phyloP scores from a whole-genome alignment of 2,329 filamentous ascomycete genomes.

The Penicillium psychrosexuale region DNA sequence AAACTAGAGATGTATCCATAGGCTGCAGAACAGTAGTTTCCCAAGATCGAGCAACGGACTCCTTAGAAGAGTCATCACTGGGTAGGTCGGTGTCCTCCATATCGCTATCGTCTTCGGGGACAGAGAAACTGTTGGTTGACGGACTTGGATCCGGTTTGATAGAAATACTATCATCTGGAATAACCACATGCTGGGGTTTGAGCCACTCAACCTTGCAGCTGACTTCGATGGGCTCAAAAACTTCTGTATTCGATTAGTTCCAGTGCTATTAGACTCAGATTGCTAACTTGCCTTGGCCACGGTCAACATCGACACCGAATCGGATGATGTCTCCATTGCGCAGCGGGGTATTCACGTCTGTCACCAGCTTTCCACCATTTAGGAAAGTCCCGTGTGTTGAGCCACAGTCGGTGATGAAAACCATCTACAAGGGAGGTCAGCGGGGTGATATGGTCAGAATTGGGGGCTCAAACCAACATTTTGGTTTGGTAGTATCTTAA shows the following conservation, averaged over 20 bases:
- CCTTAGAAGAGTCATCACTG: conserved; percentile 3
- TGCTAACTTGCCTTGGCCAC: conserved; percentile 42
- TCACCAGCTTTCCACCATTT: conserved; percentile 46
- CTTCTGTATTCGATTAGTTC: conserved; percentile 18
- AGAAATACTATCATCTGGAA: background rate
- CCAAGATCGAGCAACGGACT: background rate
- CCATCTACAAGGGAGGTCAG: conserved; percentile 29
- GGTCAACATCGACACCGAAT: conserved; percentile 52
- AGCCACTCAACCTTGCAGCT: conserved; percentile 32
- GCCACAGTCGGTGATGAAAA: conserved; percentile 54
- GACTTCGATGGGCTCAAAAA: conserved; percentile 35
- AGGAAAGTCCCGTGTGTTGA: conserved; percentile 63
- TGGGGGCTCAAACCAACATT: conserved; percentile 25
- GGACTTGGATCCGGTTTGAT: conserved; percentile 3
- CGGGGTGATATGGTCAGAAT: background rate
- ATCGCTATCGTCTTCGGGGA: conserved; percentile 42
- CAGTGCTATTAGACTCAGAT: background rate
- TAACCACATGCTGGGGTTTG: conserved; percentile 16
- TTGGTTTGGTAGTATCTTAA: conserved; percentile 28
- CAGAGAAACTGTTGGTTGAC: conserved; percentile 40
- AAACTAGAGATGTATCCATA: background rate
- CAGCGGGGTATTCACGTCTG: conserved; percentile 40
- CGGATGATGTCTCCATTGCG: conserved; percentile 36
- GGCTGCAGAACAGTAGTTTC: background rate
- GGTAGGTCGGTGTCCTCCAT: conserved; percentile 4